These are phyloP conservation scores for Hypsizygus ulmarius DNA, from an alignment of 1,284 basidiomycete species.

Conservation along the genomic window DNA sequence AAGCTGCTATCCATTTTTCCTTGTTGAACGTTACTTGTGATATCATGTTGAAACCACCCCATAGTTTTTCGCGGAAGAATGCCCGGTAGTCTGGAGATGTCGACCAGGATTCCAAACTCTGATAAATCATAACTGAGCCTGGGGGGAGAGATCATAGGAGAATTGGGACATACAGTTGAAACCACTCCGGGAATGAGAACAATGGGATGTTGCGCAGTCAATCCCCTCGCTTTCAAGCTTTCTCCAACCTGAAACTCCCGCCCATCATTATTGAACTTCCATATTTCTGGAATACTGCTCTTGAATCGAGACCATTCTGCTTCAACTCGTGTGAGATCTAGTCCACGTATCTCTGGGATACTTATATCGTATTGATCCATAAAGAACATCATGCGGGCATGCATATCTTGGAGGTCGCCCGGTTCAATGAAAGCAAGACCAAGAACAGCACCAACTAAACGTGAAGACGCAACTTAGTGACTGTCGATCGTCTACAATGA, in stretches of 20 bases:
- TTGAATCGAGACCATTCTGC: slow-evolving; percentile 66
- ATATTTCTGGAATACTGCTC: slow-evolving; percentile 66
- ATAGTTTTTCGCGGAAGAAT: slow-evolving; percentile 83
- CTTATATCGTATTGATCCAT: slow-evolving; percentile 58
- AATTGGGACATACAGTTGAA: slow-evolving; percentile 54
- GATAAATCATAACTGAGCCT: slow-evolving; percentile 2
- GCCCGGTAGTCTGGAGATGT: slow-evolving; percentile 74
- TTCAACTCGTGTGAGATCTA: slow-evolving; percentile 66
- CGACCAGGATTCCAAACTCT: slow-evolving; percentile 86
- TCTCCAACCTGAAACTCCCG: slow-evolving; percentile 86
- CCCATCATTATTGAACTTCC: slow-evolving; percentile 80
- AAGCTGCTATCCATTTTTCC: slow-evolving; percentile 82
- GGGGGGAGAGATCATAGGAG: not conserved
- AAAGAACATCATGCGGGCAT: slow-evolving; percentile 48
- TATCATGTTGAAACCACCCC: slow-evolving; percentile 87
- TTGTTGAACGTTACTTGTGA: slow-evolving; percentile 81
- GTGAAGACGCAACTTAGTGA: slow-evolving; percentile 5
- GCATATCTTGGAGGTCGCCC: slow-evolving; percentile 56
- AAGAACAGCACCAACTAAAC: slow-evolving; percentile 59
- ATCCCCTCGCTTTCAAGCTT: slow-evolving; percentile 60
- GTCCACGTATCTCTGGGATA: slow-evolving; percentile 53
- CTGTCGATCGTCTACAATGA: slow-evolving; percentile 7
- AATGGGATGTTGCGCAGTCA: slow-evolving; percentile 75
- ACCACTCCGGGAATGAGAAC: slow-evolving; percentile 80
- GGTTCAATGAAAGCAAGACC: slow-evolving; percentile 62